Evolutionary conservation across 2,329 filamentous ascomycete species (phyloP).

Genomic region (Alternaria triticina): DNA sequence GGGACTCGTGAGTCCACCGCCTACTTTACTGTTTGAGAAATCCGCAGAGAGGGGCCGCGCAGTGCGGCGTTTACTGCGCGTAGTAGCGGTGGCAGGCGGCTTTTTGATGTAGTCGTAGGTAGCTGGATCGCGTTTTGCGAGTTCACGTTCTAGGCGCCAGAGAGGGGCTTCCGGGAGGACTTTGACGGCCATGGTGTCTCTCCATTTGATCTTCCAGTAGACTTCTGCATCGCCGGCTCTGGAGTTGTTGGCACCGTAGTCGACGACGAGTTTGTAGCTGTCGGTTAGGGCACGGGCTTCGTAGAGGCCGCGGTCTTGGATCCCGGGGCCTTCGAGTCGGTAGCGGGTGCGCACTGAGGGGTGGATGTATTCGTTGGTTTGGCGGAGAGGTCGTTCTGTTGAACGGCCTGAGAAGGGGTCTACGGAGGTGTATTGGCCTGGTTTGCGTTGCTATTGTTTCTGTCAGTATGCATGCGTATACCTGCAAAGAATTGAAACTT

Average conservation of each 20-base stretch:
- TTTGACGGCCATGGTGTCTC: conserved; percentile 46
- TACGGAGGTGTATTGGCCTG: conserved; percentile 55
- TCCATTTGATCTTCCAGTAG: conserved; percentile 51
- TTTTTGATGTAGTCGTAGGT: conserved; percentile 50
- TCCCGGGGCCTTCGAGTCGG: conserved; percentile 54
- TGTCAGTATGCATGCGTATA: conserved; percentile 2
- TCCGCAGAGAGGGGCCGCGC: conserved; percentile 24
- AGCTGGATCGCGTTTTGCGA: conserved; percentile 50
- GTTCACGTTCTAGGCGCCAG: conserved; percentile 53
- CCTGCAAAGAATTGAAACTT: conserved; percentile 9
- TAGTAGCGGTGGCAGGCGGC: conserved; percentile 38
- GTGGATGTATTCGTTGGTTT: conserved; percentile 61
- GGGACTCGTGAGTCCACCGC: conserved; percentile 6
- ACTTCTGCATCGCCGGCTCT: conserved; percentile 48
- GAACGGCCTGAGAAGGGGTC: conserved; percentile 52
- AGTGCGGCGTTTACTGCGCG: conserved; percentile 20
- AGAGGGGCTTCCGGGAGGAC: conserved; percentile 54
- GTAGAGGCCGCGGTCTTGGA: conserved; percentile 54
- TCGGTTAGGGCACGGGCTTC: conserved; percentile 52
- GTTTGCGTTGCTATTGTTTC: conserved; percentile 48
- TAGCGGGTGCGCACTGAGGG: conserved; percentile 55
- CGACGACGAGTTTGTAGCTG: conserved; percentile 57
- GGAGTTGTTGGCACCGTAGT: conserved; percentile 42
- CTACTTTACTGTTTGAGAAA: conserved; percentile 12
- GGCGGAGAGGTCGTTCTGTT: conserved; percentile 53